Evolutionary conservation across 129 eudicot species (phyloP).

Genomic region (Flaveria brownii): DNA sequence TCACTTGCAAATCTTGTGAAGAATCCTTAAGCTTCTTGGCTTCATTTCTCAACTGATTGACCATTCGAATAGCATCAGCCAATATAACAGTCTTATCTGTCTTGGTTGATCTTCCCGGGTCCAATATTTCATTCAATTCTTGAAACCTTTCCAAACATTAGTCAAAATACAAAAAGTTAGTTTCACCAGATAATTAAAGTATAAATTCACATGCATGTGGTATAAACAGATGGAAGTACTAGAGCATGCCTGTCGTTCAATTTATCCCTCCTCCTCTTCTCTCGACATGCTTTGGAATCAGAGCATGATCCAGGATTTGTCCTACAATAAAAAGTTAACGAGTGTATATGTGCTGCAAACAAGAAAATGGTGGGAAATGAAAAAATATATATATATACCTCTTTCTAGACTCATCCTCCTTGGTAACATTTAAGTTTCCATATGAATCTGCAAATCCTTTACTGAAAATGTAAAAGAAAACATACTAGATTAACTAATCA

Average conservation of each 20-base stretch:
- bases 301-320: conserved; percentile 46
- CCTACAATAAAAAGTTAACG: conserved; percentile 35
- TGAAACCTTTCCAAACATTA: conserved; percentile 55
- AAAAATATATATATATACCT: conserved; percentile 33
- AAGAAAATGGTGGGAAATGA: background rate
- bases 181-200: background rate
- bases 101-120: conserved; percentile 72
- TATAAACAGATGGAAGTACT: background rate
- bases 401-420: conserved; percentile 59
- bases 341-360: background rate
- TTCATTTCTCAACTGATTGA: conserved; percentile 62
- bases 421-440: conserved; percentile 33
- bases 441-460: conserved; percentile 46
- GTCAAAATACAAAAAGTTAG: conserved; percentile 7
- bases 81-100: conserved; percentile 62
- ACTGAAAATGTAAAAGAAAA: conserved; percentile 37
- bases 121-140: conserved; percentile 62
- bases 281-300: conserved; percentile 73
- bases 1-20: conserved; percentile 43
- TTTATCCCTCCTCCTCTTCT: conserved; percentile 70
- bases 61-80: conserved; percentile 68
- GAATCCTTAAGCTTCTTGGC: conserved; percentile 60
- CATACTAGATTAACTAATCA: background rate
- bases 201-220: conserved; percentile 14
- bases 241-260: conserved; percentile 61